These are phyloP conservation scores for Leccinum subgranulosum DNA, from an alignment of 768 basidiomycete species.

Conservation along the genomic window DNA sequence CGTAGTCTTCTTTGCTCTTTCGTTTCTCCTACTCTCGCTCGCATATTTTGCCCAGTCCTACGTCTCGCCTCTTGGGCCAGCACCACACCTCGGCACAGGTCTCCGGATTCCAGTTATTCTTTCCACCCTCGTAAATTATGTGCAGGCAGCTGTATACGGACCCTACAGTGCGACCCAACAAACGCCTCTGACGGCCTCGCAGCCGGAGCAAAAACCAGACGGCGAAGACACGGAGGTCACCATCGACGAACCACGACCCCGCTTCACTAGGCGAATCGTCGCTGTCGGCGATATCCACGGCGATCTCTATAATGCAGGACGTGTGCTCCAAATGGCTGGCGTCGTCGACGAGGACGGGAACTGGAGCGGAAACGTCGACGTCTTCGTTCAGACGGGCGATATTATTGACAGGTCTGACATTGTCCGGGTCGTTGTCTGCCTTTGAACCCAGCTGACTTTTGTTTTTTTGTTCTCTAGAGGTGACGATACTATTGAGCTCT, in stretches of 20 bases:
- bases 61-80: conserved; percentile 30
- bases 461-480: conserved; percentile 46
- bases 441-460: conserved; percentile 9
- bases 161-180: conserved; percentile 23
- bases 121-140: conserved; percentile 26
- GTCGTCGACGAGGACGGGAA: conserved; percentile 69
- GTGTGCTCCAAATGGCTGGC: conserved; percentile 75
- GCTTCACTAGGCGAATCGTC: conserved; percentile 54
- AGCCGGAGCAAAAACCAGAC: conserved; percentile 1
- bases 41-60: conserved; percentile 31
- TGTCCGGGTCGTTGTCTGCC: neutral
- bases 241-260: conserved; percentile 26
- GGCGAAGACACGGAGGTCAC: conserved; percentile 8
- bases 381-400: conserved; percentile 94
- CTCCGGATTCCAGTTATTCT: conserved; percentile 18
- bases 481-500: conserved; percentile 85
- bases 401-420: conserved; percentile 79
- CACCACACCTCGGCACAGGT: conserved; percentile 30
- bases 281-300: conserved; percentile 95
- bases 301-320: conserved; percentile 74
- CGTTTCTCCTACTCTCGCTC: conserved; percentile 29
- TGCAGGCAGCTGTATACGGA: conserved; percentile 16
- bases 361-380: conserved; percentile 82
- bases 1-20: conserved; percentile 17
- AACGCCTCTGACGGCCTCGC: conserved; percentile 7